phyloP scores from a whole-genome alignment of 345 rosid genomes.

The Pseudoturritis turrita region DNA sequence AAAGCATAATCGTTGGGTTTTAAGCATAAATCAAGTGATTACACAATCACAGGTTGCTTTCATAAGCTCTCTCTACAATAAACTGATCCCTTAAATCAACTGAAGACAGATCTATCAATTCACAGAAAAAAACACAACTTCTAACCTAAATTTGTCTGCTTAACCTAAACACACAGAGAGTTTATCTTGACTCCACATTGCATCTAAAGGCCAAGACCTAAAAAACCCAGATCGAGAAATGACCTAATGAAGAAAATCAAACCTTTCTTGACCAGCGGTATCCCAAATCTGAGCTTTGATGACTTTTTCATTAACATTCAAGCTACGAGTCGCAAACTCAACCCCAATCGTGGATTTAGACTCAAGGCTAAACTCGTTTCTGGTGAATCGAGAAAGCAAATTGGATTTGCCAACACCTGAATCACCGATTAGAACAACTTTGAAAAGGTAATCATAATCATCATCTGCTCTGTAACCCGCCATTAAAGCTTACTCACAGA shows the following conservation, averaged over 20 bases:
- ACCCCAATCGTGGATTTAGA: slow-evolving; percentile 93
- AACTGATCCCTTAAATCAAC: background rate
- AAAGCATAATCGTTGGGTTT: background rate
- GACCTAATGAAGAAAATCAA: slow-evolving; percentile 2
- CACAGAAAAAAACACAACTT: background rate
- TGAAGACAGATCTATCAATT: background rate
- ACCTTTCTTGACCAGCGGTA: slow-evolving; percentile 95
- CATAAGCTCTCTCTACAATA: background rate
- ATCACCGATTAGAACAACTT: slow-evolving; percentile 85
- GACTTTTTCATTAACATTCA: slow-evolving; percentile 73
- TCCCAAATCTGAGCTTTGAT: slow-evolving; percentile 99
- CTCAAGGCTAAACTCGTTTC: slow-evolving; percentile 92
- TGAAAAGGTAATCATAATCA: slow-evolving; percentile 92
- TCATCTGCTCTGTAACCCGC: slow-evolving; percentile 92
- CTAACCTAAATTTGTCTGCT: background rate
- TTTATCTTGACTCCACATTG: background rate
- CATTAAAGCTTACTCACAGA: slow-evolving; percentile 34
- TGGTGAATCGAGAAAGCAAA: slow-evolving; percentile 84
- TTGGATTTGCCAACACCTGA: slow-evolving; percentile 96
- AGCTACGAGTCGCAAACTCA: slow-evolving; percentile 95
- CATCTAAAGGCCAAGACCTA: background rate
- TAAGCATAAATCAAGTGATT: too few species aligned
- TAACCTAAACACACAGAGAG: background rate
- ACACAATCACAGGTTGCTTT: background rate
- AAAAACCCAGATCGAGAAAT: slow-evolving; percentile 8